phyloP scores from a whole-genome alignment of 192 early-diverging fungal genomes.

The Coemansia sp. region DNA sequence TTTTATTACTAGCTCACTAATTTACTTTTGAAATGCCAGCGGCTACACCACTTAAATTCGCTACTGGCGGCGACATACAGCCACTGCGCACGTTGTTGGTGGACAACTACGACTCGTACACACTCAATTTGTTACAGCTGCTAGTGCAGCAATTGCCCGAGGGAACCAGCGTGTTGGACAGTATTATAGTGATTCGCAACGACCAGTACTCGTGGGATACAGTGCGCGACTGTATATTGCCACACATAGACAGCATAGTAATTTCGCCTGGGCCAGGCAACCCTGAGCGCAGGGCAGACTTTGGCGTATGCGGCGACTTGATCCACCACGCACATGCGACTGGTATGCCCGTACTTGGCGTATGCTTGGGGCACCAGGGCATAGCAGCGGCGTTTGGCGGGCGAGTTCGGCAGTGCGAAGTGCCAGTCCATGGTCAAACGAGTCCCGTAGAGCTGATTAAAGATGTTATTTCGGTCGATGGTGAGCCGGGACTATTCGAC shows the following conservation, averaged over 20 bases:
- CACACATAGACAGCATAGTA: constrained; percentile 84
- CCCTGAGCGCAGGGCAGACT: constrained; percentile 65
- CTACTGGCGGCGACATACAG: background rate
- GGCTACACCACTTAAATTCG: background rate
- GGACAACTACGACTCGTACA: constrained; percentile 99
- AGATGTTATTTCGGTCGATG: background rate
- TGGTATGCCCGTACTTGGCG: constrained; percentile 81
- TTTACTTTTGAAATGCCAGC: constrained; percentile 5
- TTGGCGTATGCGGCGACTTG: constrained; percentile 42
- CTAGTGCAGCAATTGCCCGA: constrained; percentile 28
- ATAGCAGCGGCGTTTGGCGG: constrained; percentile 74
- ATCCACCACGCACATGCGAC: constrained; percentile 23
- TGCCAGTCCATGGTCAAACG: constrained; percentile 85
- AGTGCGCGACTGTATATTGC: constrained; percentile 64
- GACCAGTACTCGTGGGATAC: constrained; percentile 86
- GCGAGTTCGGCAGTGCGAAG: constrained; percentile 64
- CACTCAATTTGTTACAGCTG: constrained; percentile 91
- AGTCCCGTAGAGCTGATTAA: constrained; percentile 50
- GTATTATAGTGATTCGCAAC: constrained; percentile 86
- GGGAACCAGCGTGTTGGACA: background rate
- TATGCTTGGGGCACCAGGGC: constrained; percentile 95
- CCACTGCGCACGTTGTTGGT: constrained; percentile 70
- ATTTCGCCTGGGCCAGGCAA: constrained; percentile 95
- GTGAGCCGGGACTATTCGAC: constrained; percentile 3
- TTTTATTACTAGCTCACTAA: background rate